Evolutionary conservation across 2,329 filamentous ascomycete species (phyloP).

Genomic region (Aspergillus piperis): DNA sequence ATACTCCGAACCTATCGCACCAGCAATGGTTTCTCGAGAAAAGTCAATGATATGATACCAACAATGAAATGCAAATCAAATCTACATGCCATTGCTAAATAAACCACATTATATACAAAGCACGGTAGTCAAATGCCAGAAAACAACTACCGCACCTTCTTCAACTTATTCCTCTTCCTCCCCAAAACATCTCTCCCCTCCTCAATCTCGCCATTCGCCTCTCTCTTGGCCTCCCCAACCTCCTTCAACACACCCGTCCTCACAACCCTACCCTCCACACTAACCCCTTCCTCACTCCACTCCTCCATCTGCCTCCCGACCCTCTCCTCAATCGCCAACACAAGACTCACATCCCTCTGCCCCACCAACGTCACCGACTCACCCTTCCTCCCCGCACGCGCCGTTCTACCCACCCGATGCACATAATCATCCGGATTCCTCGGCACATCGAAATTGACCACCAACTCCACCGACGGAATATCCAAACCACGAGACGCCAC

Average conservation of each 20-base stretch:
- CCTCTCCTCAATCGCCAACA: slow-evolving; percentile 85
- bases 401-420: slow-evolving; percentile 92
- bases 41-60: not conserved
- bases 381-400: slow-evolving; percentile 82
- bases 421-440: slow-evolving; percentile 98
- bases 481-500: slow-evolving; percentile 93
- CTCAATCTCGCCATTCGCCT: slow-evolving; percentile 87
- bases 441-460: slow-evolving; percentile 94
- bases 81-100: not conserved
- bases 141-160: slow-evolving; percentile 39
- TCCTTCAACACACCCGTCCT: slow-evolving; percentile 76
- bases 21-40: not conserved
- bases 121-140: not conserved
- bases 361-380: slow-evolving; percentile 86
- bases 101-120: not conserved
- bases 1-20: too few species aligned
- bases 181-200: slow-evolving; percentile 88
- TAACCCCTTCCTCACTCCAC: slow-evolving; percentile 89
- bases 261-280: slow-evolving; percentile 85
- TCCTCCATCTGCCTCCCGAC: slow-evolving; percentile 76
- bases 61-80: too few species aligned
- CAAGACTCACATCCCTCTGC: slow-evolving; percentile 85
- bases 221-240: slow-evolving; percentile 93
- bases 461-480: slow-evolving; percentile 86
- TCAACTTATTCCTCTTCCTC: slow-evolving; percentile 62